These are phyloP conservation scores for Adansonia madagascariensis DNA, from an alignment of 441 rosid species.

Conservation along the genomic window DNA sequence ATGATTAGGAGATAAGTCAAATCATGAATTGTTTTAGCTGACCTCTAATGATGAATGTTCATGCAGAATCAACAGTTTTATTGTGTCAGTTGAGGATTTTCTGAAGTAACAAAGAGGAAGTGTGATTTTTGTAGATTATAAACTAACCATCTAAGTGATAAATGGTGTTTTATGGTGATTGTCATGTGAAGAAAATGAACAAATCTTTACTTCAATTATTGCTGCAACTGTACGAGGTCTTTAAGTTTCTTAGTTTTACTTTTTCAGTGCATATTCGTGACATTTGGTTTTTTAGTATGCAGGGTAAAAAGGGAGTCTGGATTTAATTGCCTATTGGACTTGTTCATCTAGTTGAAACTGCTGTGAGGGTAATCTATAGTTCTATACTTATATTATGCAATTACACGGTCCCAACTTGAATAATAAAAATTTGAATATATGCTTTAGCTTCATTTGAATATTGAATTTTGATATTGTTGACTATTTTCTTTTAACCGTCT, in stretches of 20 bases:
- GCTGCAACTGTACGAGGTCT: neutral
- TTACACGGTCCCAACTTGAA: neutral
- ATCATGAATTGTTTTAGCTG: neutral
- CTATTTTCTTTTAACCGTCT: neutral
- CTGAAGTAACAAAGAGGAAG: neutral
- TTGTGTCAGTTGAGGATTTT: neutral
- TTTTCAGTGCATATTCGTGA: neutral
- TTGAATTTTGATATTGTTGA: constrained; percentile 1
- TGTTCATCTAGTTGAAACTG: constrained; percentile 73
- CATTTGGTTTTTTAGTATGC: constrained; percentile 22
- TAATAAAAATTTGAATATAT: neutral
- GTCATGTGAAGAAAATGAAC: neutral
- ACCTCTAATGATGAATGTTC: neutral
- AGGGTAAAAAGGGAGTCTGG: constrained; percentile 92
- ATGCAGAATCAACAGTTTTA: neutral
- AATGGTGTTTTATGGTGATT: neutral
- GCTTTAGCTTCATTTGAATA: constrained; percentile 6
- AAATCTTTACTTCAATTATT: neutral
- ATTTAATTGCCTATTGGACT: constrained; percentile 71
- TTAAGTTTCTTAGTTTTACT: neutral
- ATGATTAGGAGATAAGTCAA: neutral
- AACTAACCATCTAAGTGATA: neutral
- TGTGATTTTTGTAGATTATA: neutral
- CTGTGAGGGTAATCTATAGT: constrained; percentile 55
- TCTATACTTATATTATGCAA: neutral